These are phyloP conservation scores for Pythium angustatum DNA, from an alignment of 352 stramenopile species.

Conservation along the genomic window DNA sequence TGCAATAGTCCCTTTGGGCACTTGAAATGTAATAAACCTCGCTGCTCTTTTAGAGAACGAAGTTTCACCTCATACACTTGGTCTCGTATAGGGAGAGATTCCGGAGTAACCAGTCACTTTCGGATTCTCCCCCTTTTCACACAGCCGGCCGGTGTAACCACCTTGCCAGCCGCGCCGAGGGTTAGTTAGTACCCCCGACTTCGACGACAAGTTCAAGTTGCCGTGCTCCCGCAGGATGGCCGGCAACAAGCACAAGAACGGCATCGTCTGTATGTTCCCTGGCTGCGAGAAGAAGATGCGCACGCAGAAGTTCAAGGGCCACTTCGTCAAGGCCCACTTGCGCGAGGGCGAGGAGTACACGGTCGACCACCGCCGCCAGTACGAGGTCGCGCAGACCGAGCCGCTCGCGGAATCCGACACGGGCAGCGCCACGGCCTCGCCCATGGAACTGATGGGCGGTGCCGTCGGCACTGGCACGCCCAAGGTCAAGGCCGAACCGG, in stretches of 20 bases:
- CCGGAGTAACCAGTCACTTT: constrained; percentile 36
- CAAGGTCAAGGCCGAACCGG: constrained; percentile 26
- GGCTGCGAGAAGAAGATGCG: constrained; percentile 84
- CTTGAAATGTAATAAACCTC: constrained; percentile 29
- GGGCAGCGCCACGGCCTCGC: constrained; percentile 22
- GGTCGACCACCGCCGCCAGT: constrained; percentile 73
- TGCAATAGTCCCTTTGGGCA: constrained; percentile 9
- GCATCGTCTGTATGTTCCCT: constrained; percentile 81
- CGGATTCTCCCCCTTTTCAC: constrained; percentile 4
- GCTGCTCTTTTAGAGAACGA: constrained; percentile 4
- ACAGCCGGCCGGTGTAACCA: constrained; percentile 17
- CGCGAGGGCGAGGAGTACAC: constrained; percentile 78
- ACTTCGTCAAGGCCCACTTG: constrained; percentile 79
- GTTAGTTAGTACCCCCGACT: constrained; percentile 18
- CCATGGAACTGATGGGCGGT: constrained; percentile 24
- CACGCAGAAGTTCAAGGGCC: constrained; percentile 87
- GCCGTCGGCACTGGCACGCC: constrained; percentile 5
- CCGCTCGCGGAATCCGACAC: constrained; percentile 33
- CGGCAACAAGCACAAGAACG: constrained; percentile 90
- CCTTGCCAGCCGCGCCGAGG: not conserved
- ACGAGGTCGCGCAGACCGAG: constrained; percentile 74
- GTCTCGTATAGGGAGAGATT: constrained; percentile 32
- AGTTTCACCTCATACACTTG: constrained; percentile 1
- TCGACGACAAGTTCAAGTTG: constrained; percentile 31
- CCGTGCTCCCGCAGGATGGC: constrained; percentile 43